phyloP scores from a whole-genome alignment of 106 monocot species.

The Dioscorea alata region DNA sequence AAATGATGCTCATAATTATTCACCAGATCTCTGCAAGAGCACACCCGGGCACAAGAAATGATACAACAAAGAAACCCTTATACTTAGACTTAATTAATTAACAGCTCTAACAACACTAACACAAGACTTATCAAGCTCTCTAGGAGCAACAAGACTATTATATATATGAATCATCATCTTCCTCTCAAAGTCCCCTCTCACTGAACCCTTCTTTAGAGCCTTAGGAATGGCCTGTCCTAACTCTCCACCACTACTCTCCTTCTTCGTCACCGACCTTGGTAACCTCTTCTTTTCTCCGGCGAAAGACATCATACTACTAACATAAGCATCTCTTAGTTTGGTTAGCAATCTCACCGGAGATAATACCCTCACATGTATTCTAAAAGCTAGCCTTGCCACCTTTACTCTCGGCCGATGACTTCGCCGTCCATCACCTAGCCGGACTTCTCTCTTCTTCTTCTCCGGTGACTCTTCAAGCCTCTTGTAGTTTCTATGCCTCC shows the following conservation, averaged over 20 bases:
- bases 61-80: too few species aligned
- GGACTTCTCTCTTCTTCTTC: not conserved
- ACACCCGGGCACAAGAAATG: too few species aligned
- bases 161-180: constrained; percentile 1
- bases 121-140: not conserved
- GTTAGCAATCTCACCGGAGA: not conserved
- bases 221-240: not conserved
- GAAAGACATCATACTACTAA: not conserved
- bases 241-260: not conserved
- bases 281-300: not conserved
- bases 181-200: not conserved
- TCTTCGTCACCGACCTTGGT: not conserved
- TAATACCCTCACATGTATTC: not conserved
- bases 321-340: constrained; percentile 3
- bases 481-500: constrained; percentile 7
- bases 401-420: not conserved
- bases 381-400: not conserved
- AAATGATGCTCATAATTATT: too few species aligned
- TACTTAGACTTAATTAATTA: too few species aligned
- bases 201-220: not conserved
- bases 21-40: too few species aligned
- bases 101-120: too few species aligned
- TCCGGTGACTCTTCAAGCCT: not conserved
- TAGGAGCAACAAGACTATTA: not conserved
- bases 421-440: not conserved